Percentiles rank a stretch among this genome's conserved stretches.
Evolutionary conservation across 495 filamentous ascomycete species (phyloP).

Genomic region (Friedmanniomyces simplex): DNA sequence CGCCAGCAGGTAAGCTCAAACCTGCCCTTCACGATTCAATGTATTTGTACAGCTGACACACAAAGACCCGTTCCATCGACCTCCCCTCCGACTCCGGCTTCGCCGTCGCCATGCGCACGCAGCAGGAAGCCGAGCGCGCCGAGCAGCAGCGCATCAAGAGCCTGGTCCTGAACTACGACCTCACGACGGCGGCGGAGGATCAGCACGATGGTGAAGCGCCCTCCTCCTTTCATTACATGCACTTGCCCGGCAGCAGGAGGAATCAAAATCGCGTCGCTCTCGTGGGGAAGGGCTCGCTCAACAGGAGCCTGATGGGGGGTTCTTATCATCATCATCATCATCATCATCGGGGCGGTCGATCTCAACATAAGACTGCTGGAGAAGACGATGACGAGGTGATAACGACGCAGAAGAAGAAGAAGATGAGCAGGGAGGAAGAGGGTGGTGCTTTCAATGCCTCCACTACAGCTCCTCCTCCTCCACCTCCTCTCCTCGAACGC

Average conservation of each 20-base stretch:
- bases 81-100: constrained; percentile 90
- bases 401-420: background rate
- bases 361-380: constrained; percentile 16
- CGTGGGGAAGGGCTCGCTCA: constrained; percentile 20
- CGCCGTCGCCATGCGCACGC: constrained; percentile 87
- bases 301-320: constrained; percentile 5
- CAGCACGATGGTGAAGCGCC: constrained; percentile 64
- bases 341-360: constrained; percentile 10
- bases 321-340: no score
- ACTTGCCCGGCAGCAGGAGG: constrained; percentile 16
- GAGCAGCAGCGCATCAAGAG: constrained; percentile 98
- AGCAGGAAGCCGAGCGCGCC: constrained; percentile 87
- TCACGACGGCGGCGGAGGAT: constrained; percentile 53
- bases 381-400: constrained; percentile 12
- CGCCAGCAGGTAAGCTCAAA: constrained; percentile 64
- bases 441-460: background rate
- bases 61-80: constrained; percentile 83
- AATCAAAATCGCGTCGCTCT: constrained; percentile 26
- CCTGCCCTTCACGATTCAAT: background rate
- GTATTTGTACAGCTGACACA: background rate
- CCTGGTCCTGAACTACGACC: constrained; percentile 90
- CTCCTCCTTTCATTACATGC: constrained; percentile 28
- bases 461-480: no score
- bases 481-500: background rate
- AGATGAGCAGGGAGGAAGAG: background rate